A percentile compares a stretch with the other conserved stretches of the same genome.
Evolutionary conservation across 164 flowering plant genomes (phyloP).

Genomic region (Magnolia kwangsiensis): DNA sequence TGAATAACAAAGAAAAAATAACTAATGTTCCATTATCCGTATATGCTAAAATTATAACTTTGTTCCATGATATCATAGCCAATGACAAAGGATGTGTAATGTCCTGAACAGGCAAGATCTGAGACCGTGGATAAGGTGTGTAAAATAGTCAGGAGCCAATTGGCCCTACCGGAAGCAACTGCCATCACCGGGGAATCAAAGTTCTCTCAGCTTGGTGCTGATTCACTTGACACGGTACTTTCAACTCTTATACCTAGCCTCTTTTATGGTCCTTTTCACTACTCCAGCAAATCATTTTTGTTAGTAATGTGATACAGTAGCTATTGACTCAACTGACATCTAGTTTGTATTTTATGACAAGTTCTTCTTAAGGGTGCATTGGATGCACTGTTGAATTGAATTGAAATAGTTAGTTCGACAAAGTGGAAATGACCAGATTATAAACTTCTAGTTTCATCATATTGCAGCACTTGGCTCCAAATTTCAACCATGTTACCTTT

Average conservation of each 20-base stretch:
- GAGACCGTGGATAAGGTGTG: slow-evolving; percentile 47
- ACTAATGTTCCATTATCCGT: no score
- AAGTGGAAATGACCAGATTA: not conserved
- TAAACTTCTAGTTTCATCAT: no score
- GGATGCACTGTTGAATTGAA: not conserved
- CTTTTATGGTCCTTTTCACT: not conserved
- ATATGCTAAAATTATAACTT: not conserved
- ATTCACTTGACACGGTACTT: slow-evolving; percentile 54
- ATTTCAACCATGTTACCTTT: no score
- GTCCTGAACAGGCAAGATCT: slow-evolving; percentile 37
- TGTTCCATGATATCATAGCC: not conserved
- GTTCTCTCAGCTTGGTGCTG: slow-evolving; percentile 48
- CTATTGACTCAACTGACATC: not conserved
- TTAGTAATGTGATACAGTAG: not conserved
- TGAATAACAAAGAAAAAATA: no score
- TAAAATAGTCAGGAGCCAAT: slow-evolving; percentile 43
- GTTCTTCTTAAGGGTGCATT: not conserved
- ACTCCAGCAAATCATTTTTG: not conserved
- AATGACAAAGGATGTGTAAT: not conserved
- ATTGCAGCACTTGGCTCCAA: no score
- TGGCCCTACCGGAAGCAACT: slow-evolving; percentile 34
- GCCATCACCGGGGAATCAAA: slow-evolving; percentile 35
- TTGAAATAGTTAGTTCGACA: not conserved
- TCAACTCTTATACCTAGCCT: not conserved
- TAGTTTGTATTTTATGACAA: not conserved